Conservation (phyloP, 768 basidiomycete species). For the Lepiota brunneoincarnata region DNA sequence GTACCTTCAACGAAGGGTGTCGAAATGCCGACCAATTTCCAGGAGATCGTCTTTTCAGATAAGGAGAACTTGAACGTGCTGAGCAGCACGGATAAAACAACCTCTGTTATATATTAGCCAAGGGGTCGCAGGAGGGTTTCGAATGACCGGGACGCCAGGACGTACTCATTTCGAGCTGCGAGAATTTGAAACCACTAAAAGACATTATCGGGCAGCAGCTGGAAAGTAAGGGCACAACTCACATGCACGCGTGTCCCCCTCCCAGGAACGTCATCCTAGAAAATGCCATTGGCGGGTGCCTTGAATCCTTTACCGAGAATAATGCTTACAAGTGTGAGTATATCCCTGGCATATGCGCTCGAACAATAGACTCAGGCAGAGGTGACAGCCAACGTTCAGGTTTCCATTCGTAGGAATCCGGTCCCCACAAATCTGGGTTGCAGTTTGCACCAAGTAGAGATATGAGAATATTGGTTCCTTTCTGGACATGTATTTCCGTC, state of each 20-base stretch:
- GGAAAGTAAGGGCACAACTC: not conserved
- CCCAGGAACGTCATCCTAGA: constrained; percentile 43
- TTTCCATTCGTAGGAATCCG: constrained; percentile 42
- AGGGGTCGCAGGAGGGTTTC: too few relatives aligned
- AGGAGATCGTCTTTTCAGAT: too few relatives aligned
- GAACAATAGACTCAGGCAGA: constrained; percentile 26
- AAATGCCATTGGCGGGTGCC: not conserved
- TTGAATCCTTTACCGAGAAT: constrained; percentile 13
- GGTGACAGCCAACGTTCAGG: constrained; percentile 42
- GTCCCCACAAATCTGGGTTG: constrained; percentile 15
- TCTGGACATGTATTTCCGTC: constrained; percentile 22
- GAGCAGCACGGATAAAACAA: too few relatives aligned
- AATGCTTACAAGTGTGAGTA: constrained; percentile 32
- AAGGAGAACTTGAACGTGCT: too few relatives aligned
- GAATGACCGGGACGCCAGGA: not conserved
- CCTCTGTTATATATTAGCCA: too few relatives aligned
- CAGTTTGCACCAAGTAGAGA: constrained; percentile 2
- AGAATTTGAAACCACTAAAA: constrained; percentile 8
- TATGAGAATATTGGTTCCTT: constrained; percentile 21
- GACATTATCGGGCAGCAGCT: not conserved
- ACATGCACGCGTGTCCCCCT: constrained; percentile 39
- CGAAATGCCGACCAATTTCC: too few relatives aligned
- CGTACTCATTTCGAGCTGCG: constrained; percentile 9
- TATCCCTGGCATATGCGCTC: constrained; percentile 31
- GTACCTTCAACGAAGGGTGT: too few relatives aligned